phyloP scores from a whole-genome alignment of 805 yeast genomes.

The Candida argentea region DNA sequence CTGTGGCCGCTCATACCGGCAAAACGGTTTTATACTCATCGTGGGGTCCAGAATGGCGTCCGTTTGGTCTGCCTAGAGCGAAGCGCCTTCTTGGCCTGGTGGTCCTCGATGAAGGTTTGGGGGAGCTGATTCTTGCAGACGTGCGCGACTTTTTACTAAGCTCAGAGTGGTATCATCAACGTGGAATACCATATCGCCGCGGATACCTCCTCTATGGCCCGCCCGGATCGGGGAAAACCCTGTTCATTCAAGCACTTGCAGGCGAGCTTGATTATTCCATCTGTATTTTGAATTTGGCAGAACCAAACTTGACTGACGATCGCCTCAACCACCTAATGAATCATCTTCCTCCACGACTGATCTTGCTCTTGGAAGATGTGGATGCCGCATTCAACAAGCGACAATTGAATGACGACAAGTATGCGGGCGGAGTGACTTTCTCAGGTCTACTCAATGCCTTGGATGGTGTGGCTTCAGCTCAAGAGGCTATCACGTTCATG shows the following conservation, averaged over 20 bases:
- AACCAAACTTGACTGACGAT: constrained; percentile 88
- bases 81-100: constrained; percentile 82
- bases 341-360: constrained; percentile 84
- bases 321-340: constrained; percentile 92
- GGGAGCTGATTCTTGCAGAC: constrained; percentile 56
- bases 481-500: constrained; percentile 94
- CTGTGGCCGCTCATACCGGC: constrained; percentile 77
- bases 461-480: constrained; percentile 97
- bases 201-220: constrained; percentile 94
- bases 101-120: constrained; percentile 67
- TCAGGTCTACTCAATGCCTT: constrained; percentile 89
- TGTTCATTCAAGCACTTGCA: constrained; percentile 92
- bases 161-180: constrained; percentile 85
- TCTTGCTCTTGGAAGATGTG: constrained; percentile 79
- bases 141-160: constrained; percentile 69
- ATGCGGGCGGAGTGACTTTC: constrained; percentile 82
- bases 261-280: constrained; percentile 94
- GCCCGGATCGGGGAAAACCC: constrained; percentile 95
- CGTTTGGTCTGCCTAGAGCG: constrained; percentile 90
- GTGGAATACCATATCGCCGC: constrained; percentile 97
- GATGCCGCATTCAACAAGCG: constrained; percentile 92
- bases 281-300: constrained; percentile 85
- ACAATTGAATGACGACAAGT: constrained; percentile 71
- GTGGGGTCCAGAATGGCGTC: constrained; percentile 99
- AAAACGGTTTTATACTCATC: constrained; percentile 89